A percentile compares a stretch with the other conserved stretches of the same genome.
phyloP scores from a whole-genome alignment of 805 yeast genomes.

The Metschnikowia kofuensis region DNA sequence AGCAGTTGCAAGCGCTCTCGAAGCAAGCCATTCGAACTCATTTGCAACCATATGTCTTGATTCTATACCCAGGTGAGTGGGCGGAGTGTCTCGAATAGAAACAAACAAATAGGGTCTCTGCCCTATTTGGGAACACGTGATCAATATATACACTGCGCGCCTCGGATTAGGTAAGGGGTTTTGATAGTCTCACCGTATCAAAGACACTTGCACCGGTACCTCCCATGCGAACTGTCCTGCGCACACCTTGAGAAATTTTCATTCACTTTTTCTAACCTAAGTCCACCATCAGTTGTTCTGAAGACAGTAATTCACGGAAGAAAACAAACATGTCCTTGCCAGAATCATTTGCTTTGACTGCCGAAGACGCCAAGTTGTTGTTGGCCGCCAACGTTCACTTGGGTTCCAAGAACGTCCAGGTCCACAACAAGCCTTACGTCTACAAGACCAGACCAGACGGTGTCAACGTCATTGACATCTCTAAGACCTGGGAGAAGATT shows the following conservation, averaged over 20 bases:
- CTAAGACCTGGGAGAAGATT: slow-evolving; percentile 99
- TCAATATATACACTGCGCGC: background rate
- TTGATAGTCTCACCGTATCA: background rate
- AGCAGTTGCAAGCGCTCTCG: too few relatives aligned
- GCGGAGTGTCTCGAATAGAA: too few relatives aligned
- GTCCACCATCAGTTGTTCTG: slow-evolving; percentile 19
- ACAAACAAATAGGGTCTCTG: too few relatives aligned
- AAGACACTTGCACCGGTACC: slow-evolving; percentile 12
- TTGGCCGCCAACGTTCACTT: slow-evolving; percentile 99
- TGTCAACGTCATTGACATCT: slow-evolving; percentile 96
- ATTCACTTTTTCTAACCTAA: slow-evolving; percentile 15
- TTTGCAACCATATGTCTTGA: too few relatives aligned
- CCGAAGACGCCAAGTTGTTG: slow-evolving; percentile 98
- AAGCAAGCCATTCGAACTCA: too few relatives aligned
- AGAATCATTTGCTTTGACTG: slow-evolving; percentile 88
- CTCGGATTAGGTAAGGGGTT: background rate
- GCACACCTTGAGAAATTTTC: slow-evolving; percentile 22
- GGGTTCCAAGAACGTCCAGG: slow-evolving; percentile 99
- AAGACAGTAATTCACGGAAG: slow-evolving; percentile 17
- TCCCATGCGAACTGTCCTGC: slow-evolving; percentile 20
- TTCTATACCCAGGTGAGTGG: too few relatives aligned
- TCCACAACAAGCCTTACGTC: slow-evolving; percentile 95
- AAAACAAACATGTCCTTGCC: slow-evolving; percentile 66
- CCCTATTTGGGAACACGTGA: slow-evolving; percentile 2
- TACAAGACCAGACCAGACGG: slow-evolving; percentile 99